Percentiles rank a stretch among this genome's conserved stretches.
Evolutionary conservation across 495 filamentous ascomycete genomes (phyloP).

Genomic region (Lasiosphaeria miniovina): DNA sequence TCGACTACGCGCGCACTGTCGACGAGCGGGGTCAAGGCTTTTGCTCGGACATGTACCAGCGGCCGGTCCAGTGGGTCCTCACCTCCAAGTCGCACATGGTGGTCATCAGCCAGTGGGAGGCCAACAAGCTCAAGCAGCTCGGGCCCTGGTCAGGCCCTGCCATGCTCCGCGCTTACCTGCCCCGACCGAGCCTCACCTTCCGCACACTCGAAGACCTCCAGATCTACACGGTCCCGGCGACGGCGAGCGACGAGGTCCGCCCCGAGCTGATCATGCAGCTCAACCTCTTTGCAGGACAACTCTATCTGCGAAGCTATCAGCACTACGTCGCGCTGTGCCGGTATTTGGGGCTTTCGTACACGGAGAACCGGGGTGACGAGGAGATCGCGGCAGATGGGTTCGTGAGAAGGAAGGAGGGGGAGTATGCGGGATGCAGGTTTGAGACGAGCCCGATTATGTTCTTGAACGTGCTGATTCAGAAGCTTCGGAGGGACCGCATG

Average conservation of each 20-base stretch:
- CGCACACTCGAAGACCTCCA: constrained; percentile 49
- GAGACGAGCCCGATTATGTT: constrained; percentile 51
- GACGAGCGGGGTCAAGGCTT: constrained; percentile 7
- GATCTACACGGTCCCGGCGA: constrained; percentile 38
- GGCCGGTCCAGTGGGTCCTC: constrained; percentile 60
- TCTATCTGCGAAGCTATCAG: constrained; percentile 54
- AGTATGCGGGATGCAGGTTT: constrained; percentile 26
- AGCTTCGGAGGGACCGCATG: constrained; percentile 36
- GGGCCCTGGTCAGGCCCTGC: constrained; percentile 27
- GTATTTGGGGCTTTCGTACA: constrained; percentile 48
- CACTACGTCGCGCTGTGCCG: constrained; percentile 54
- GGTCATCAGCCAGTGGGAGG: constrained; percentile 64
- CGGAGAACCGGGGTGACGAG: constrained; percentile 11
- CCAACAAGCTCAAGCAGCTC: constrained; percentile 47
- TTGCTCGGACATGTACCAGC: constrained; percentile 49
- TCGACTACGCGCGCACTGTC: constrained; percentile 56
- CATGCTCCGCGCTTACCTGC: constrained; percentile 57
- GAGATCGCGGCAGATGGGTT: constrained; percentile 43
- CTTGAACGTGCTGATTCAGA: constrained; percentile 45
- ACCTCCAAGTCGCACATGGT: constrained; percentile 39
- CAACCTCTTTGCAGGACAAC: constrained; percentile 65
- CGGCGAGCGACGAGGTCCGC: constrained; percentile 10
- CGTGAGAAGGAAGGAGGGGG: constrained; percentile 33
- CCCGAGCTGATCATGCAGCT: constrained; percentile 44
- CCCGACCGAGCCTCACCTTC: constrained; percentile 45